These are phyloP conservation scores for Mimosa pudica DNA, from an alignment of 306 rosid species.

Conservation along the genomic window DNA sequence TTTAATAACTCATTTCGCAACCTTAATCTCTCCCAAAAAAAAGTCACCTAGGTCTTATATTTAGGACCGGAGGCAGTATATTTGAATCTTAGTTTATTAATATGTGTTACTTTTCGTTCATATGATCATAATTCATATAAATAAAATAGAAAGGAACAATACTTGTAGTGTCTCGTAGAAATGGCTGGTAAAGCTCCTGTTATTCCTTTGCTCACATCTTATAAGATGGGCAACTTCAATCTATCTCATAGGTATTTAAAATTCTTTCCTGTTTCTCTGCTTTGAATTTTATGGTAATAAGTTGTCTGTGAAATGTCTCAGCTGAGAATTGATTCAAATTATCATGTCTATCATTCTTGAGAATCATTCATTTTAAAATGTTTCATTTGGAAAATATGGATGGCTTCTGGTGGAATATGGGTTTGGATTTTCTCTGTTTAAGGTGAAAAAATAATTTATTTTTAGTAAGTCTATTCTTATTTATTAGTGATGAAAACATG, in stretches of 20 bases:
- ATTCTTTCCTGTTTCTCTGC: background rate
- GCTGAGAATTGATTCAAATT: background rate
- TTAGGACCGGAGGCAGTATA: background rate
- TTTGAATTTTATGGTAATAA: background rate
- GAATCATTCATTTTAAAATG: background rate
- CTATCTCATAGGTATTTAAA: background rate
- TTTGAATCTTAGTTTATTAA: background rate
- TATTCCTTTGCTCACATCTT: background rate
- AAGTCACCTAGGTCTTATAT: no score
- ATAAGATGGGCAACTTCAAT: constrained; percentile 14
- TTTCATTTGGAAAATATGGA: background rate
- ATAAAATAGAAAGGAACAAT: background rate
- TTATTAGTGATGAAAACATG: background rate
- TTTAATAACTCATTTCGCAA: no score
- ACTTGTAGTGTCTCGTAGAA: background rate
- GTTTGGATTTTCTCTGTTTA: background rate
- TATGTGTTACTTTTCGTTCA: background rate
- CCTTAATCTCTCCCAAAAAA: no score
- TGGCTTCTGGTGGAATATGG: background rate
- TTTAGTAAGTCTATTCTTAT: background rate
- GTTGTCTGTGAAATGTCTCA: background rate
- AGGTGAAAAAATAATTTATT: background rate
- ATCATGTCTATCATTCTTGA: background rate
- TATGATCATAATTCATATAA: background rate
- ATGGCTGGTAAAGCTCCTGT: background rate